Base-by-base conservation (phyloP, 139 green algal species). In the Desmodesmus armatus region DNA sequence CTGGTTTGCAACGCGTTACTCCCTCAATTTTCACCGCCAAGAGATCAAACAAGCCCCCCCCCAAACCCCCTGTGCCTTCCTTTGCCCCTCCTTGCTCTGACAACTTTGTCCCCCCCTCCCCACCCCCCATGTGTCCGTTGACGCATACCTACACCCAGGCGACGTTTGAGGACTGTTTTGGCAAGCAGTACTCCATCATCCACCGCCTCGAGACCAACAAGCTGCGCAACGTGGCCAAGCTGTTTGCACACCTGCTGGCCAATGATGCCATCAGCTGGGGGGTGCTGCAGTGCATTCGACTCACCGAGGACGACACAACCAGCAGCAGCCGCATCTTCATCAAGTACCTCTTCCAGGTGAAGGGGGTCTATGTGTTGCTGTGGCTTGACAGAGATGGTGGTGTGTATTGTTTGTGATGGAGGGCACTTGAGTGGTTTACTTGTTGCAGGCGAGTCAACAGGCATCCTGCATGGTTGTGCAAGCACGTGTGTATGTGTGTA, bases 191-290 rank as follows among this genome's bases (percentile, higher is more conserved):
- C 87, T 60, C 80, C 44, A 92, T 98, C 47, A 98, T 99, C 78
- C 97, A 99, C 89, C 87, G 97, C 25, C 93, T 99, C 70, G 97
- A 99, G 91, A 99, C 97, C 78, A 99, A 99, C 94, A 99, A 99
- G 95, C 94, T 99, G 83, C 94, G 97, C 83, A 99, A 99, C 91
- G 94, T 98, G 71, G 95, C 97, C 71, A 97, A 97, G 85, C 92
- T 99, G 58, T 99, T 98, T 89, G 95, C 96, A 6, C 94, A 99
- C 91, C 93, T 99, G 82, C 91, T 99, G 47, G 88, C 91, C 35
- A 95, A 92, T 0, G 94, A 98, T 80, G 96, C 94, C 31, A 89
- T 99, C 69, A 93, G 94, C 35, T 99, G 97, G 97, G 89, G 85
- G 5, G 92, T 97, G 74, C 84, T 99, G 78, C 35, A 69, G 0